These are phyloP conservation scores for Aphanomyces stellatus DNA, from an alignment of 352 stramenopile species.

Conservation along the genomic window DNA sequence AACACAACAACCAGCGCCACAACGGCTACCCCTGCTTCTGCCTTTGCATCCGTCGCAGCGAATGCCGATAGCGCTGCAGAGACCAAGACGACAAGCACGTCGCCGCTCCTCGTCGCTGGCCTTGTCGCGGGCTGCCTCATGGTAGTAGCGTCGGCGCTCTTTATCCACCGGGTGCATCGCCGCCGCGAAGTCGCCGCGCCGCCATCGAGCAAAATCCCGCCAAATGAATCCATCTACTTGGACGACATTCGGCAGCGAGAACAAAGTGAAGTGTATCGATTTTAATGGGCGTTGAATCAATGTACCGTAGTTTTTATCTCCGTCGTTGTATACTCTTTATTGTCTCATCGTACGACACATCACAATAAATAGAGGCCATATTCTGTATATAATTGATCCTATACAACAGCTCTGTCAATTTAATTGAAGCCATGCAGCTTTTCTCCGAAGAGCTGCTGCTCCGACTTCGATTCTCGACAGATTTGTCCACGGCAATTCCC, in stretches of 20 bases:
- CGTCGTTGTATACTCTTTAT: too few species aligned
- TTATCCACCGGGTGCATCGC: neutral
- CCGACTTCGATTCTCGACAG: too few species aligned
- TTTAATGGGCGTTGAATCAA: neutral
- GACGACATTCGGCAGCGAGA: neutral
- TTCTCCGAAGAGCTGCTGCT: too few species aligned
- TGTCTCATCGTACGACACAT: too few species aligned
- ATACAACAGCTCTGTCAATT: too few species aligned
- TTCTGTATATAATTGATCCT: too few species aligned
- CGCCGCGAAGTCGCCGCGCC: neutral
- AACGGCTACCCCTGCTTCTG: neutral
- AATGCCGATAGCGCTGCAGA: neutral
- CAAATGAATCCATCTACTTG: neutral
- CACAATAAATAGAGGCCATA: too few species aligned
- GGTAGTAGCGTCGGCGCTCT: neutral
- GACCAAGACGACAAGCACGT: neutral
- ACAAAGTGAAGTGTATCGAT: neutral
- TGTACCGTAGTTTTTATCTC: too few species aligned
- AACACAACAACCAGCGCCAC: neutral
- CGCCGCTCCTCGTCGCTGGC: neutral
- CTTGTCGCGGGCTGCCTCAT: neutral
- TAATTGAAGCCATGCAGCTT: too few species aligned
- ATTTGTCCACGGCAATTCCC: too few species aligned
- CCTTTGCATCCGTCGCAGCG: neutral
- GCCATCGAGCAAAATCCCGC: neutral